A percentile compares a stretch with the other conserved stretches of the same genome.
phyloP scores from a whole-genome alignment of 768 basidiomycete species.

The Russula sp. region DNA sequence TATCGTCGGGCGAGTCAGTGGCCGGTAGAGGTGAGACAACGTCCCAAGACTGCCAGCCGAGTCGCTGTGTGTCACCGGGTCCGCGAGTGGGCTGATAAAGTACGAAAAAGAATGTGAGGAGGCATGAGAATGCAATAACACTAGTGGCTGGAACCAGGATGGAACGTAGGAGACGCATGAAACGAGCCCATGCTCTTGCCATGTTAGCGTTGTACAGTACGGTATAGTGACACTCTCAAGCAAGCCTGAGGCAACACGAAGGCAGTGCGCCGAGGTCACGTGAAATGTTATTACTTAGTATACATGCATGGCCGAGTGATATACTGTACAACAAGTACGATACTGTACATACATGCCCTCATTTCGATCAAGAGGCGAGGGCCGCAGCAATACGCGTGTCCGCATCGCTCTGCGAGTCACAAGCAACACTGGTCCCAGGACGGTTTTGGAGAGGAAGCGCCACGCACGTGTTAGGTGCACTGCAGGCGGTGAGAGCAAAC shows the following conservation, averaged over 20 bases:
- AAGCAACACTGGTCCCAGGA: constrained; percentile 36
- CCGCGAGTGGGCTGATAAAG: constrained; percentile 75
- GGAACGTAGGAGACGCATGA: constrained; percentile 48
- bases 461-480: constrained; percentile 30
- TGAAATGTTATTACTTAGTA: not conserved
- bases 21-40: constrained; percentile 37
- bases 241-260: no score
- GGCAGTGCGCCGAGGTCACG: not conserved
- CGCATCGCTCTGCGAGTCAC: constrained; percentile 33
- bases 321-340: not conserved
- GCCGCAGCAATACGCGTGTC: constrained; percentile 32
- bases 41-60: constrained; percentile 93
- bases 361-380: constrained; percentile 20
- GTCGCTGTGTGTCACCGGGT: constrained; percentile 59
- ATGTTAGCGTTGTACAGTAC: constrained; percentile 18
- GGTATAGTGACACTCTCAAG: no score
- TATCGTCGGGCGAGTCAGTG: constrained; percentile 17
- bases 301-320: not conserved
- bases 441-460: constrained; percentile 40
- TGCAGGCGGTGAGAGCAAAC: constrained; percentile 33
- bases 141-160: constrained; percentile 54
- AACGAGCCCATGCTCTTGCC: constrained; percentile 28
- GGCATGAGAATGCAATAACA: constrained; percentile 58
- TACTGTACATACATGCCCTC: not conserved
- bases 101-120: constrained; percentile 72